Base-by-base conservation (phyloP, 768 basidiomycete species). In the Hysterangium stoloniferum region DNA sequence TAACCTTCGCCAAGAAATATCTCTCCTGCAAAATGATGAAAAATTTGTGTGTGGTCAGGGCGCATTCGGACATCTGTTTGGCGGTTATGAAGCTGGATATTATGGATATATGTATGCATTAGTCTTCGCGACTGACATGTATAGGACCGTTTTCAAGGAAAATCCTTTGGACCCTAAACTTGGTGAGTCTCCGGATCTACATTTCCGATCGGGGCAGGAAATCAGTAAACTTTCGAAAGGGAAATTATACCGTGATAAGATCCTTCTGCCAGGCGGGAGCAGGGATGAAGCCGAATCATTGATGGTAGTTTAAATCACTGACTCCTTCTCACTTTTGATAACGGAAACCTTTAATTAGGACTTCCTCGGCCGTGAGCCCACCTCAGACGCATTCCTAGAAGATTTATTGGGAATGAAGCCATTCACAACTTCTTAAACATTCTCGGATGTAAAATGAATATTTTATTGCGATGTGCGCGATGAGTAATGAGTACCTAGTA, bases 201-300 rank as follows among this genome's bases (percentile, higher is more conserved):
- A 27, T 2, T n/a, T 15, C 3, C 27, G 22, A 42, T 28, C 31
- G 24, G 8, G 19, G 24, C 12, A 13, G 33, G 20, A 12, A 31
- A 19, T 29, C 24, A 22, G 36, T 37, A 45, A 6, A 22, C 45
- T 13, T 24, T 34, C 13, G 4, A 19, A 17, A 54, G 66, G 90
- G 3, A 69, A 73, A 54, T 68, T 65, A 22, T 94, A 93, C 62
- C 77, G 88, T 2, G 75, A 85, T 53, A 80, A 80, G 63, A 91
- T 94, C 54, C 72, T 93, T 15, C 64, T 68, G 28, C 76, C 77
- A 6, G 88, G 90, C 22, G 87, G 86, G 24, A 85, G 82, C 55
- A 76, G 84, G 11, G 88, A 93, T 55, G 90, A 91, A 57, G 65
- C 80, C 50, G 82, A 86, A 40, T 84, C 83, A 15, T 73, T 93